Evolutionary conservation across 148 eudicot species (phyloP), one percentile per base, ranked within the genome.

Genomic region (Cornus florida): DNA sequence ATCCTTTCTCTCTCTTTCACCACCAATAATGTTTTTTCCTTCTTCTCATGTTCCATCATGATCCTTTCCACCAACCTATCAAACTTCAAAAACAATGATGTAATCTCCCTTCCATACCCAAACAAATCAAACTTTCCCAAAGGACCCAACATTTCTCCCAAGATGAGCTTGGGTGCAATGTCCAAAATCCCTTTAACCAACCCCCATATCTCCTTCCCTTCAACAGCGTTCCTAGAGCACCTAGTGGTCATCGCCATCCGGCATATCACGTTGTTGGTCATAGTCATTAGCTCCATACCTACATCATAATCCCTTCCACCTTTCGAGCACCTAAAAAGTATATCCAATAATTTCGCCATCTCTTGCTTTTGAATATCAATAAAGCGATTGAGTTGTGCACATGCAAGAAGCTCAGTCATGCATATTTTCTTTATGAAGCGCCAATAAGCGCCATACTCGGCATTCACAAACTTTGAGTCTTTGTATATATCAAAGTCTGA

Each of bases 391-490:
- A 83, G 67, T 73, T 79, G 82, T 17, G 69, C 73, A 3, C 74
- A 50, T 24, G 73, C 77, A 22, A 80, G 75, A n/a, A 78, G 81
- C 75, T 81, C 75, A 10, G 66, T 60, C 32, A 77, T 75, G 48
- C 76, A 79, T 59, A 83, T 67, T 22, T 71, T 75, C 72, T 75
- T 83, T 73, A 83, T 77, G 72, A 79, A 79, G 1, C 82, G 72
- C 86, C 86, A 83, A 66, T 75, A 79, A 32, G 67, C 77, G 6
- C 82, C 82, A 41, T 83, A 83, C 23, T 79, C 79, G 3, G 82
- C 79, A 56, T 33, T 74, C 62, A 75, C 71, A 72, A 79, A 79
- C 28, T 76, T 68, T 5, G 65, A 72, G 69, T 22, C 13, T 24
- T 79, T 79, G 19, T 79, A 79, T 0, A 79, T 67, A 14, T 57